These are phyloP conservation scores for Saccharomycopsis microspora DNA, from an alignment of 805 yeast species.

Conservation along the genomic window DNA sequence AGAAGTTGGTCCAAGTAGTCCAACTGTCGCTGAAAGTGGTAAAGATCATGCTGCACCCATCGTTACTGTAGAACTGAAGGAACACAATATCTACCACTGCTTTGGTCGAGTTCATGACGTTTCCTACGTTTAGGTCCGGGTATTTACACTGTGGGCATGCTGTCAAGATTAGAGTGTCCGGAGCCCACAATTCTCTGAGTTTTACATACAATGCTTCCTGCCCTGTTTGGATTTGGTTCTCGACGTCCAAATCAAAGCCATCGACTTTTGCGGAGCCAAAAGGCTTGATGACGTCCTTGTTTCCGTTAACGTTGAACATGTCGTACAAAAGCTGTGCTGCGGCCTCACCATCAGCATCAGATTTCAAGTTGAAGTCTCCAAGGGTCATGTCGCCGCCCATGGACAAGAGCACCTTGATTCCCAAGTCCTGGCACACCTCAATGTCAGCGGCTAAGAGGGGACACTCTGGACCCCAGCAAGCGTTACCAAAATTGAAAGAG, in stretches of 20 bases:
- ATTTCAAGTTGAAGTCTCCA: conserved; percentile 73
- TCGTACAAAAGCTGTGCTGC: conserved; percentile 53
- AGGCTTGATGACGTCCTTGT: conserved; percentile 19
- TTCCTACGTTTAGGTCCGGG: conserved; percentile 39
- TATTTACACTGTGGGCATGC: conserved; percentile 62
- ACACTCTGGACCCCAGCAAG: conserved; percentile 22
- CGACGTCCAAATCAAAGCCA: conserved; percentile 13
- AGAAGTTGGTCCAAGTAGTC: conserved; percentile 4
- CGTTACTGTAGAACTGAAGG: conserved; percentile 57
- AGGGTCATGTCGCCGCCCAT: conserved; percentile 60
- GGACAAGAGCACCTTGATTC: conserved; percentile 68
- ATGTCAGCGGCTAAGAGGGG: conserved; percentile 53
- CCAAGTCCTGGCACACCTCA: conserved; percentile 57
- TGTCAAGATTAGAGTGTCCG: conserved; percentile 41
- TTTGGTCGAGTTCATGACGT: conserved; percentile 30
- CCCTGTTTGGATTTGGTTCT: conserved; percentile 31
- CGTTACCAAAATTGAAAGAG: conserved; percentile 34
- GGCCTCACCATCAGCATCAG: conserved; percentile 61
- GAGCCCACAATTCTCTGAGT: conserved; percentile 23
- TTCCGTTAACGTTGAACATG: conserved; percentile 39
- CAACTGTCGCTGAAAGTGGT: conserved; percentile 1
- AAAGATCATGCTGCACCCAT: conserved; percentile 18
- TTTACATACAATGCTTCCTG: conserved; percentile 33
- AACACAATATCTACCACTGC: conserved; percentile 46
- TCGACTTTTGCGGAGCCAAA: conserved; percentile 11